phyloP scores from a whole-genome alignment of 1,284 basidiomycete species.

The Microbotryomycetes sp. region DNA sequence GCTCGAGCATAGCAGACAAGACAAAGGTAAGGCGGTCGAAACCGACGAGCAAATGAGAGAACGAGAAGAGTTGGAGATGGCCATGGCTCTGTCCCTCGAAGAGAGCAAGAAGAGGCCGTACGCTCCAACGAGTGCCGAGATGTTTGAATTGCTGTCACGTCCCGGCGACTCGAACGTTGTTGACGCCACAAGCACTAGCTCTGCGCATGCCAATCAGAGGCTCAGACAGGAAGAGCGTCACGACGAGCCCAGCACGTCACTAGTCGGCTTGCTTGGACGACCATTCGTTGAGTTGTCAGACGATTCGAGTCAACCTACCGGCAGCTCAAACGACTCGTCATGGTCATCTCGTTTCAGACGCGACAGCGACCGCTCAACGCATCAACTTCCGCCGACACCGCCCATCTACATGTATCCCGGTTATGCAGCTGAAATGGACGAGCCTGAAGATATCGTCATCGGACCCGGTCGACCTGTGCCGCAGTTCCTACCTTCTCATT shows the following conservation, averaged over 20 bases:
- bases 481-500: not conserved
- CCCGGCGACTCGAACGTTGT: not conserved
- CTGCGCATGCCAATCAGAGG: not conserved
- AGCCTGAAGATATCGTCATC: slow-evolving; percentile 9
- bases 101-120: not conserved
- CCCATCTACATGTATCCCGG: slow-evolving; percentile 17
- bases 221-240: too few relatives aligned
- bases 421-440: slow-evolving; percentile 6
- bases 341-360: not conserved
- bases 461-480: slow-evolving; percentile 12
- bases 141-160: not conserved
- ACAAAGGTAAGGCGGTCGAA: not conserved
- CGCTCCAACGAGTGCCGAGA: slow-evolving; percentile 2
- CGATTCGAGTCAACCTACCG: not conserved
- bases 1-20: not conserved
- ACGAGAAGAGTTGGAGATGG: not conserved
- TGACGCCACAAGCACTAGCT: not conserved
- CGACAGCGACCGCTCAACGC: not conserved
- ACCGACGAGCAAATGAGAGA: slow-evolving; percentile 1
- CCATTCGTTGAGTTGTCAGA: not conserved
- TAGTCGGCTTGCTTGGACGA: not conserved
- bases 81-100: slow-evolving; percentile 1
- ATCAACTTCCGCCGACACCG: slow-evolving; percentile 2
- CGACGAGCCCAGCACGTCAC: too few relatives aligned
- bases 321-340: not conserved